Evolutionary conservation across 495 filamentous ascomycete genomes (phyloP).

Genomic region (Clavariopsis aquatica): DNA sequence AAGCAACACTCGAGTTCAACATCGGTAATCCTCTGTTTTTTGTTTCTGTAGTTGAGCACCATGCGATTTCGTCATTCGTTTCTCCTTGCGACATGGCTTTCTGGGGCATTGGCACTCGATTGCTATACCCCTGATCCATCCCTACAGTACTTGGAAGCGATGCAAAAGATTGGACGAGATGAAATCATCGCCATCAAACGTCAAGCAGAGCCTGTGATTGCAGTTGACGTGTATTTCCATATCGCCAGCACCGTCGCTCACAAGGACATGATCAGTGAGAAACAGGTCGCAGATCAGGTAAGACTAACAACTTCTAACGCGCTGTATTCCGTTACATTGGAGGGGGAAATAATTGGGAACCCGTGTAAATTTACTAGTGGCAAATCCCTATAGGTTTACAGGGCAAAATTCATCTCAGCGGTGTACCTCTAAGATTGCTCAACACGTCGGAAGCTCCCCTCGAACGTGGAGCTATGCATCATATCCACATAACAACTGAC

Average conservation of each 20-base stretch:
- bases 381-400: too few relatives aligned
- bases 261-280: background rate
- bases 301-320: too few relatives aligned
- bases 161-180: background rate
- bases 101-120: background rate
- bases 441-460: too few relatives aligned
- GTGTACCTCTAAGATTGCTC: too few relatives aligned
- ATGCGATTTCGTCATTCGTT: background rate
- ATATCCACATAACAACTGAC: too few relatives aligned
- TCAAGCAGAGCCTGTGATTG: background rate
- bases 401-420: too few relatives aligned
- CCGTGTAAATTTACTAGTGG: too few relatives aligned
- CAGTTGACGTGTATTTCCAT: background rate
- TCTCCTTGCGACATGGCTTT: background rate
- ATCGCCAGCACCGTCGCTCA: background rate
- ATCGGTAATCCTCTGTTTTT: background rate
- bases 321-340: too few relatives aligned
- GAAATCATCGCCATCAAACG: background rate
- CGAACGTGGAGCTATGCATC: too few relatives aligned
- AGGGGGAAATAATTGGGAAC: too few relatives aligned
- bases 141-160: background rate
- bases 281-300: background rate
- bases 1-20: background rate
- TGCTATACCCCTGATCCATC: background rate
- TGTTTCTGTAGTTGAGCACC: background rate